Evolutionary conservation across 192 early-diverging fungal species (phyloP).

Genomic region (Coemansia sp.): DNA sequence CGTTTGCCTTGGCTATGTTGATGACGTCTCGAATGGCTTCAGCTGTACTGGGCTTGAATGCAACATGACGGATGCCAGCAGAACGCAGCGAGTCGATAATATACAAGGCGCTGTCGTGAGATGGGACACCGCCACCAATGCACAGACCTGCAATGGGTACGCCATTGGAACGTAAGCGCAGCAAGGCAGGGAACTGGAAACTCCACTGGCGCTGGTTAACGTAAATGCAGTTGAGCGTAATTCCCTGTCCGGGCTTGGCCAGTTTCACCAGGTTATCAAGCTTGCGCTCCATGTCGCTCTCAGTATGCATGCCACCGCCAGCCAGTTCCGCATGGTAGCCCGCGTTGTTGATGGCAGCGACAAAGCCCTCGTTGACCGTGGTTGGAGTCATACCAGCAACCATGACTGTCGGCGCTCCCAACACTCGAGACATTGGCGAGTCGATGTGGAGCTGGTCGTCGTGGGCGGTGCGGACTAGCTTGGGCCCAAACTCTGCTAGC

Average conservation of each 20-base stretch:
- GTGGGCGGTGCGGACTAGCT: constrained; percentile 67
- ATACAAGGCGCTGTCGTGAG: constrained; percentile 81
- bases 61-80: too few species aligned
- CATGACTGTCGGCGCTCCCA: constrained; percentile 91
- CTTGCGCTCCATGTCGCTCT: constrained; percentile 67
- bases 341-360: constrained; percentile 83
- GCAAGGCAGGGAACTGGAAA: constrained; percentile 78
- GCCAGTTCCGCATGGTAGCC: constrained; percentile 94
- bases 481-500: constrained; percentile 83
- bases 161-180: constrained; percentile 81
- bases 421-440: constrained; percentile 82
- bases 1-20: too few species aligned
- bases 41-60: too few species aligned
- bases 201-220: constrained; percentile 71
- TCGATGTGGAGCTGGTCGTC: constrained; percentile 78
- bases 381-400: constrained; percentile 95
- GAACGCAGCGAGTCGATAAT: constrained; percentile 74
- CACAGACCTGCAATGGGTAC: constrained; percentile 91
- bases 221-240: constrained; percentile 92
- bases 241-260: constrained; percentile 79
- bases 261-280: constrained; percentile 74
- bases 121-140: constrained; percentile 92
- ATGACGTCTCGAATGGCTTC: too few species aligned
- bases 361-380: constrained; percentile 78
- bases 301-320: constrained; percentile 88